A percentile compares a stretch with the other conserved stretches of the same genome.
These are phyloP conservation scores for Sporothrix phasma DNA, from an alignment of 2,329 filamentous ascomycete genomes.

Conservation along the genomic window DNA sequence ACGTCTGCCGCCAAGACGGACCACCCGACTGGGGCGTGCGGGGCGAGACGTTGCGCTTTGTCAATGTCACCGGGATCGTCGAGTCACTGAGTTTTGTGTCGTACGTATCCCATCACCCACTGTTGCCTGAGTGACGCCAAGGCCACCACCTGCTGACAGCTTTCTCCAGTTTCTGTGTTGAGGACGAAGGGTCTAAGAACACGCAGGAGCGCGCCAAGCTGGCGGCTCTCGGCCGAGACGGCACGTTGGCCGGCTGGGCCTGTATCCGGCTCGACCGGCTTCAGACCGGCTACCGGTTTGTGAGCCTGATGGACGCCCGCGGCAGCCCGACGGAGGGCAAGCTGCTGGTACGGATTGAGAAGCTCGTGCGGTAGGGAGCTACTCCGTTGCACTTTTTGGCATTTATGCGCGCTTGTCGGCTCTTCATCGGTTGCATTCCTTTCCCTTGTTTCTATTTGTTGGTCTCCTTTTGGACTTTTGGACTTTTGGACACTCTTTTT, in stretches of 20 bases:
- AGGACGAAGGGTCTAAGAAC: slow-evolving; percentile 36
- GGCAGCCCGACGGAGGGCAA: slow-evolving; percentile 37
- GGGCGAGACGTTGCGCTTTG: slow-evolving; percentile 49
- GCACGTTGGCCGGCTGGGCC: slow-evolving; percentile 41
- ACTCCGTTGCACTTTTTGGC: neutral
- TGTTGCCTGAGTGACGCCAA: neutral
- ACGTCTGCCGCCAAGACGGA: slow-evolving; percentile 32
- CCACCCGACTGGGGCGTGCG: slow-evolving; percentile 52
- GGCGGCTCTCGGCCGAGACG: slow-evolving; percentile 13
- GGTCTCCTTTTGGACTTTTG: neutral
- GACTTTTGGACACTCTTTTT: neutral
- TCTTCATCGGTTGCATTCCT: neutral
- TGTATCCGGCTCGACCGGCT: slow-evolving; percentile 51
- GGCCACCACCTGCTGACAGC: slow-evolving; percentile 1
- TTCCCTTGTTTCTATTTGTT: neutral
- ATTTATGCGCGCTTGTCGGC: neutral
- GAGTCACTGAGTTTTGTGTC: slow-evolving; percentile 63
- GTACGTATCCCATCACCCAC: slow-evolving; percentile 36
- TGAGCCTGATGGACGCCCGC: slow-evolving; percentile 38
- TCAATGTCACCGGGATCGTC: slow-evolving; percentile 47
- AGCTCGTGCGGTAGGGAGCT: slow-evolving; percentile 28
- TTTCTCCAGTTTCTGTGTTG: slow-evolving; percentile 40
- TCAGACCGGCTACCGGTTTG: slow-evolving; percentile 44
- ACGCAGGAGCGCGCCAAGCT: slow-evolving; percentile 25
- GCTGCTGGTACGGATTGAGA: slow-evolving; percentile 44